Conservation (phyloP, 176 grass and related monocot species). For the Aegilops tauschii region DNA sequence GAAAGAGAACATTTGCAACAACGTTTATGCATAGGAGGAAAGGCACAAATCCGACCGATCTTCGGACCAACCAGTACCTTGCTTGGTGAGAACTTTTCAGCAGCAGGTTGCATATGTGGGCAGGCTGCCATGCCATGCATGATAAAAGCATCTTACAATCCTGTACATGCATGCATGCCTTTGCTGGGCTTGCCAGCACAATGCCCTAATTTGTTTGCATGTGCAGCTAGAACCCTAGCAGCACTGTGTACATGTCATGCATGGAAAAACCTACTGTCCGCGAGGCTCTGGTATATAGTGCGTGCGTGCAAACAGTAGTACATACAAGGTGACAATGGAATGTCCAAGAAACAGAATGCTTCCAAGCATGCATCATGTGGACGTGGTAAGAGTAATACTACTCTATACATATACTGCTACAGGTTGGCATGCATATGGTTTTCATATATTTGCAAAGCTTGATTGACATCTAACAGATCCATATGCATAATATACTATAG, state of each 20-base stretch:
- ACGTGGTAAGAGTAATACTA: not conserved
- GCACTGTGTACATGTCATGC: not conserved
- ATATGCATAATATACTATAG: not conserved
- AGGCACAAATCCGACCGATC: slow-evolving; percentile 46
- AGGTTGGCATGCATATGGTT: not conserved
- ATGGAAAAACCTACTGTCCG: not conserved
- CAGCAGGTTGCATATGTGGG: not conserved
- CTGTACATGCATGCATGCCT: not conserved
- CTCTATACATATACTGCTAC: not conserved
- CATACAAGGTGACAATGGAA: slow-evolving; percentile 3
- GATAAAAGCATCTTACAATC: not conserved
- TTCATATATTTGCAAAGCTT: not conserved
- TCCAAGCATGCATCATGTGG: slow-evolving; percentile 15
- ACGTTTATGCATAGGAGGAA: not conserved
- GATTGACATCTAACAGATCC: not conserved
- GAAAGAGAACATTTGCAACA: slow-evolving; percentile 10
- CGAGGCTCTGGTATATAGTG: not conserved
- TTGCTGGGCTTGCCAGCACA: not conserved
- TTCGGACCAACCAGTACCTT: slow-evolving; percentile 40
- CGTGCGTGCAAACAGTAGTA: slow-evolving; percentile 21
- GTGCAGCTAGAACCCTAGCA: not conserved
- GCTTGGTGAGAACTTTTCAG: slow-evolving; percentile 12
- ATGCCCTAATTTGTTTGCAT: not conserved
- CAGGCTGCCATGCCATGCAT: not conserved
- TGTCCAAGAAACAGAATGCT: slow-evolving; percentile 32